Base-by-base conservation (phyloP, 2,329 filamentous ascomycete genomes). In the Spiromastix sp. region DNA sequence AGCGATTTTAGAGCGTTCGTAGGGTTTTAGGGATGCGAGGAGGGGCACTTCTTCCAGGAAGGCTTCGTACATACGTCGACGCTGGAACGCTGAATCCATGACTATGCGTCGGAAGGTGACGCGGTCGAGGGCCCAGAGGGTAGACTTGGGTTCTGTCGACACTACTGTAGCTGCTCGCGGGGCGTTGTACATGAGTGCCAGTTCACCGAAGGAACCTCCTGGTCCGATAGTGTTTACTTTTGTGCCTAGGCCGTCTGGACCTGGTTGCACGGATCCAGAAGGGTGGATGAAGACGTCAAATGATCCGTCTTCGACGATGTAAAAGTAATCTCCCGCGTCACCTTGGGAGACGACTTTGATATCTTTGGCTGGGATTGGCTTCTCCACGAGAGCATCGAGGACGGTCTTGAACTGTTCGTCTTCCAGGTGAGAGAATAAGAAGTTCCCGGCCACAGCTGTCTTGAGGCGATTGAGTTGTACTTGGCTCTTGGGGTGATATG, bases 131-230 rank as follows among this genome's bases (percentile, higher is more conserved):
- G 86, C 86, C 91, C 91, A 98, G 7, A 98, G 72, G 3, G 81
- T 87, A 52, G 82, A 87, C 21, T 73, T 66, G 3, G 79, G 58
- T 50, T 93, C 84, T 9, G 81, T 78, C 19, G 85, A 93, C 42
- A 93, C 74, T 41, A 98, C 85, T 0, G 91, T 96, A 3, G 91
- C 91, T 27, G 91, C 91, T 53, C 91, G 85, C 17, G 91, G 91
- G 15, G 91, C 86, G 53, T 96, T 95, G 67, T 98, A 96, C 91
- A 98, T 96, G 51, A 98, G 71, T 9, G 91, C 91, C 38, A 98
- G 71, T 65, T 98, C 91, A 49, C 91, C 91, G 60, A 98, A 98
- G 3, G 86, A 94, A 42, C 87, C 87, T 32, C 91, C 91, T 3
- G 86, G 76, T 29, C 84, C 80, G 39, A 93, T 93, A 24, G 72